Evolutionary conservation across 306 rosid genomes (phyloP).

Genomic region (Parietaria judaica): DNA sequence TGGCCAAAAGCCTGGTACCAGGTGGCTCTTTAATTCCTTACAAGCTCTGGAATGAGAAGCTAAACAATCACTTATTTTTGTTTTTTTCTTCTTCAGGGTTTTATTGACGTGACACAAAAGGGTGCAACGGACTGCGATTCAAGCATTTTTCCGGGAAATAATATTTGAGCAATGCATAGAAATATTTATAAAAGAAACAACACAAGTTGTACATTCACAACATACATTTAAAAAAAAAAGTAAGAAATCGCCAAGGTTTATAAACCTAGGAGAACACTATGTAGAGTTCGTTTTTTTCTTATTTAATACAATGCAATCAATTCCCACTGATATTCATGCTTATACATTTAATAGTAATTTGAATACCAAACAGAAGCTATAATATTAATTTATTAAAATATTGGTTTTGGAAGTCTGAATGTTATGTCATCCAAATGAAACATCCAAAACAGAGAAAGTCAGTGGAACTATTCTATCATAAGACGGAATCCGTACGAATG

Average conservation of each 20-base stretch:
- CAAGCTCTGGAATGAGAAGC: neutral
- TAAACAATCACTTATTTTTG: neutral
- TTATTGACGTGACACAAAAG: neutral
- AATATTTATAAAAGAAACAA: neutral
- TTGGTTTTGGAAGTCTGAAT: too few relatives aligned
- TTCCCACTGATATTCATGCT: neutral
- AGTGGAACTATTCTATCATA: too few relatives aligned
- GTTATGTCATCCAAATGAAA: too few relatives aligned
- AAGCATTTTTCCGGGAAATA: neutral
- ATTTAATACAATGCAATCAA: too few relatives aligned
- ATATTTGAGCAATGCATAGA: neutral
- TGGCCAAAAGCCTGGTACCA: too few relatives aligned
- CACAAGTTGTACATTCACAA: slow-evolving; percentile 4
- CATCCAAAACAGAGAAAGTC: too few relatives aligned
- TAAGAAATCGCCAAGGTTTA: slow-evolving; percentile 2
- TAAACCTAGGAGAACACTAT: slow-evolving; percentile 8
- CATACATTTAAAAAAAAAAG: slow-evolving; percentile 13
- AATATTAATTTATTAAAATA: too few relatives aligned
- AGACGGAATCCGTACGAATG: too few relatives aligned
- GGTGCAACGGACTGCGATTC: neutral
- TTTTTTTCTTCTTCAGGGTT: slow-evolving; percentile 13
- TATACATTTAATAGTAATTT: too few relatives aligned
- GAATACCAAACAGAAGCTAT: too few relatives aligned
- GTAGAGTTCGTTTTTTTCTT: neutral
- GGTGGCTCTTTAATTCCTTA: too few relatives aligned